Conservation (phyloP, 345 rosid species). For the Eutrema yunnanense region DNA sequence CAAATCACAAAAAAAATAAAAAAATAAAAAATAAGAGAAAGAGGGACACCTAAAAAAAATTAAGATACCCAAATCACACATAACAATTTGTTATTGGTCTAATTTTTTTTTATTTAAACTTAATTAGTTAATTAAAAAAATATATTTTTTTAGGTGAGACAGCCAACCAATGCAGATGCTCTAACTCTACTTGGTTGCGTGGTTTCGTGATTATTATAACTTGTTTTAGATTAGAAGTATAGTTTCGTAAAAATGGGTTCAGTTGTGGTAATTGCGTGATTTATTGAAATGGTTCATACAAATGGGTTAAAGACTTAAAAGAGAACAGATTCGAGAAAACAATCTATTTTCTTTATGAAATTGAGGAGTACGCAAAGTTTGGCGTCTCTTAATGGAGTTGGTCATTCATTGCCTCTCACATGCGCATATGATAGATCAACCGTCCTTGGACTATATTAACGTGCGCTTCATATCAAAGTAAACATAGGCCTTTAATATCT, state of each 20-base stretch:
- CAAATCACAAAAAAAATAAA: too few relatives aligned
- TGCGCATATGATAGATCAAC: constrained; percentile 34
- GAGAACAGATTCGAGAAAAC: not conserved
- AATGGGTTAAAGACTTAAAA: not conserved
- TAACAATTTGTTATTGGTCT: too few relatives aligned
- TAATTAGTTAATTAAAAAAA: too few relatives aligned
- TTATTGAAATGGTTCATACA: not conserved
- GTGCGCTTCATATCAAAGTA: constrained; percentile 42
- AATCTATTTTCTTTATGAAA: not conserved
- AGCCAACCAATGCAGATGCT: too few relatives aligned
- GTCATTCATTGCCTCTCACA: constrained; percentile 44
- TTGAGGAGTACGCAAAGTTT: constrained; percentile 32
- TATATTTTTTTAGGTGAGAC: too few relatives aligned
- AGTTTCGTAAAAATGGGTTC: constrained; percentile 3
- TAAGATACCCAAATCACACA: too few relatives aligned
- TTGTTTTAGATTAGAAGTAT: not conserved
- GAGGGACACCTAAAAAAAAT: too few relatives aligned
- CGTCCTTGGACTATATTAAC: constrained; percentile 34
- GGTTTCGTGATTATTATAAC: not conserved
- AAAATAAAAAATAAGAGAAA: too few relatives aligned
- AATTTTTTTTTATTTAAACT: too few relatives aligned
- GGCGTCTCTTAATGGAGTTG: constrained; percentile 42
- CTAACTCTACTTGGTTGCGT: not conserved
- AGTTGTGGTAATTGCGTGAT: constrained; percentile 3
- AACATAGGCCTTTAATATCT: not conserved